phyloP scores from a whole-genome alignment of 331 rosid species.

The Cydonia oblonga region DNA sequence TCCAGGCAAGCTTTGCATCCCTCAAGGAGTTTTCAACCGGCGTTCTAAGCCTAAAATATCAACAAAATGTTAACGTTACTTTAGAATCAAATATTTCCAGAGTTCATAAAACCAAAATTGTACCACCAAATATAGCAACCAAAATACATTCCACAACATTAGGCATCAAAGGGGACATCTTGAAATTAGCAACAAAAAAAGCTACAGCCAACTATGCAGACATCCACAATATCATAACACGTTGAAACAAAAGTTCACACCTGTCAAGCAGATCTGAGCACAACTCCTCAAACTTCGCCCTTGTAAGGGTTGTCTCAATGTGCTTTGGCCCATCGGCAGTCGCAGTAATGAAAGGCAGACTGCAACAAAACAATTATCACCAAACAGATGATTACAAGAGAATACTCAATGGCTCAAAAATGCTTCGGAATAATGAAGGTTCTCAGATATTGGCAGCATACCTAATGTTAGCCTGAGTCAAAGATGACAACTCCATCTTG shows the following conservation, averaged over 20 bases:
- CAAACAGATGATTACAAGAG: neutral
- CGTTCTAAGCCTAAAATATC: constrained; percentile 14
- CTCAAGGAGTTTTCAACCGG: constrained; percentile 29
- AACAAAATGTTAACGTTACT: neutral
- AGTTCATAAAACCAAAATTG: neutral
- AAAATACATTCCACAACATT: neutral
- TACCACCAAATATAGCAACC: neutral
- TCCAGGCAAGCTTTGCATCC: constrained; percentile 30
- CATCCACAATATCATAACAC: neutral
- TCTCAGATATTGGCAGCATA: neutral
- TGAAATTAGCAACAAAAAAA: neutral
- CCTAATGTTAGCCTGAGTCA: constrained; percentile 28
- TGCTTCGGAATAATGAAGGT: neutral
- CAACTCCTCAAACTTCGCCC: constrained; percentile 33
- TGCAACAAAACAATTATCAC: neutral
- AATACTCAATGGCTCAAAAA: neutral
- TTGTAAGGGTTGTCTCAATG: constrained; percentile 28
- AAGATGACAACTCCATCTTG: constrained; percentile 30
- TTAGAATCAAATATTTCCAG: neutral
- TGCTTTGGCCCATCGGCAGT: constrained; percentile 32
- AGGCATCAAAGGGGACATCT: neutral
- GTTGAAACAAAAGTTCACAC: constrained; percentile 1
- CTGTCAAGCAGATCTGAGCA: constrained; percentile 32
- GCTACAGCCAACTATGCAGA: neutral
- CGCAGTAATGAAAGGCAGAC: constrained; percentile 26